Evolutionary conservation across 352 stramenopile genomes (phyloP).

Genomic region (Phytopythium aichiense): DNA sequence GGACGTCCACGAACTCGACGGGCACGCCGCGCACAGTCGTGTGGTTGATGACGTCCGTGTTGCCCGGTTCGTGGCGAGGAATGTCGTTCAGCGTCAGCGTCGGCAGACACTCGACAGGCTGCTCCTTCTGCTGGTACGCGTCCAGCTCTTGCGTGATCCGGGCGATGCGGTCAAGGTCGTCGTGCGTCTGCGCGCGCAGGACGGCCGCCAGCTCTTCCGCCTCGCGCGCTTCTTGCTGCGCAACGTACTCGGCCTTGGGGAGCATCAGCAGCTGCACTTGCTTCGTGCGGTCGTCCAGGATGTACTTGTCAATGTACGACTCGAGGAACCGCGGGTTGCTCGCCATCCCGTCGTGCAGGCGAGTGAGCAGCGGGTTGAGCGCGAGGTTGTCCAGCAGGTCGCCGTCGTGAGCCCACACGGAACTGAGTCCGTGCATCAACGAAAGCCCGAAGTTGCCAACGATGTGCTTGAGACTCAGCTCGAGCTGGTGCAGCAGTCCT

Average conservation of each 20-base stretch:
- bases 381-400: slow-evolving; percentile 63
- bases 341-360: slow-evolving; percentile 56
- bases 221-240: slow-evolving; percentile 48
- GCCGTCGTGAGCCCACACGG: slow-evolving; percentile 64
- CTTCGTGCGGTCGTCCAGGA: slow-evolving; percentile 48
- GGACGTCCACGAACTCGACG: slow-evolving; percentile 61
- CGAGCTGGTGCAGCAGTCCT: slow-evolving; percentile 73
- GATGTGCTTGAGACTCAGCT: slow-evolving; percentile 83
- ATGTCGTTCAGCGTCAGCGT: slow-evolving; percentile 74
- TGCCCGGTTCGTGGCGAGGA: slow-evolving; percentile 36
- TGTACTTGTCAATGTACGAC: slow-evolving; percentile 43
- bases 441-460: slow-evolving; percentile 79
- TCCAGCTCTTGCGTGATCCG: slow-evolving; percentile 41
- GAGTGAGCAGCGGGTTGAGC: slow-evolving; percentile 62
- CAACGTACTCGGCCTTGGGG: slow-evolving; percentile 54
- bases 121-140: slow-evolving; percentile 54
- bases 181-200: slow-evolving; percentile 39
- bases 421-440: slow-evolving; percentile 68
- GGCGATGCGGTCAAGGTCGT: slow-evolving; percentile 56
- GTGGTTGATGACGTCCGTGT: slow-evolving; percentile 49
- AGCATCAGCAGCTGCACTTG: slow-evolving; percentile 75
- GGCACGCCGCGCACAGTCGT: slow-evolving; percentile 17
- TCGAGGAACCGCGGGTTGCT: slow-evolving; percentile 65
- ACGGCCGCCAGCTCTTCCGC: slow-evolving; percentile 37
- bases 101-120: slow-evolving; percentile 69